Base-by-base conservation (phyloP, 1,284 basidiomycete species). In the Inonotus obliquus region DNA sequence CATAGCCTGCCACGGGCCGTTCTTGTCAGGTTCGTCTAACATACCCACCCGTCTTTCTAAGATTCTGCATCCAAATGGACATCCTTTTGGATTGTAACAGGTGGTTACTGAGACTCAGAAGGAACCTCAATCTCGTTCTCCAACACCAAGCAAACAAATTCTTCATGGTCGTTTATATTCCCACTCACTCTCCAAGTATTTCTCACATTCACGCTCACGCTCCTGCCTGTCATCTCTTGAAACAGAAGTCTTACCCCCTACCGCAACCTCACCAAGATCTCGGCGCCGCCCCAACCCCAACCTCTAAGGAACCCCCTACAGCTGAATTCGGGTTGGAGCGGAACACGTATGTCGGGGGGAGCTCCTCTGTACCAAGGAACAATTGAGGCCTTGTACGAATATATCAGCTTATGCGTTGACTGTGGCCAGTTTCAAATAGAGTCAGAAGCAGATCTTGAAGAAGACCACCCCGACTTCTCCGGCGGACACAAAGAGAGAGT, bases 1-100 rank as follows among this genome's bases (percentile, higher is more conserved):
- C 7, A 71, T 86, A n/a, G 86, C 86, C 67, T 86, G 82, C 65
- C 83, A 87, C 69, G 83, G 82, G 1, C 85, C 84, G 4, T 87
- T 86, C 73, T 72, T 86, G 38, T 72, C 73, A 68, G 82, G 82
- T 80, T 58, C 61, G 70, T 52, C 4, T 23, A n/a, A 17, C 6
- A 17, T 27, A 21, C 48, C 11, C 41, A 41, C 35, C 44, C 29
- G 59, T 54, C 44, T 60, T 51, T n/a, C 51, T 54, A 51, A 53
- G 52, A 48, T 63, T 54, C 49, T 57, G 6, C 47, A 58, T 21
- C n/a, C n/a, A n/a, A n/a, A n/a, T n/a, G n/a, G n/a, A n/a, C n/a
- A n/a, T n/a, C n/a, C n/a, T n/a, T n/a, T n/a, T n/a, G n/a, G n/a
- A n/a, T n/a, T n/a, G n/a, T n/a, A n/a, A 25, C 61, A 84, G 83